phyloP scores from a whole-genome alignment of 1,284 basidiomycete genomes.

The Ganoderma leucocontextum region DNA sequence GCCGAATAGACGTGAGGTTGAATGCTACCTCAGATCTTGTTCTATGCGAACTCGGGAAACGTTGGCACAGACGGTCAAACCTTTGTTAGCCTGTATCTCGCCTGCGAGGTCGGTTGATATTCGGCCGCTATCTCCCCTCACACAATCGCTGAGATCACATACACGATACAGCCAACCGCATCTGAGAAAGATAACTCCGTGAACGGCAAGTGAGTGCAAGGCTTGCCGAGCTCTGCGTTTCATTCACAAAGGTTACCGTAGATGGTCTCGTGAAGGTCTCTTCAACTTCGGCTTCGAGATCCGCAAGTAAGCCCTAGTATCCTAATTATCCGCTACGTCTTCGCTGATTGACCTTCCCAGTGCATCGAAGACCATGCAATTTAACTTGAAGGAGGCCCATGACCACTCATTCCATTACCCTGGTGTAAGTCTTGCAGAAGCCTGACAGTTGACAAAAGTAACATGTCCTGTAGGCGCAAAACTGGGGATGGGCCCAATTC shows the following conservation, averaged over 20 bases:
- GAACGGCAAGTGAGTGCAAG: constrained; percentile 60
- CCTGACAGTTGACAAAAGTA: not conserved
- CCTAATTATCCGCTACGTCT: not conserved
- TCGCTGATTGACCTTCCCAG: constrained; percentile 42
- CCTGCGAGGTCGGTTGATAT: constrained; percentile 70
- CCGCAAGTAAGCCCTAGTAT: constrained; percentile 59
- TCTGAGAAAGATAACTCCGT: constrained; percentile 75
- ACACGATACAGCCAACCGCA: constrained; percentile 65
- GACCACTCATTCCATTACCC: constrained; percentile 83
- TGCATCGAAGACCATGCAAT: constrained; percentile 57
- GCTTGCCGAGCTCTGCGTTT: not conserved
- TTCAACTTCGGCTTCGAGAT: constrained; percentile 89
- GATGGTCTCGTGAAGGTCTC: constrained; percentile 85
- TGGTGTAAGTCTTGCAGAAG: constrained; percentile 53
- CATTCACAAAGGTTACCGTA: constrained; percentile 35
- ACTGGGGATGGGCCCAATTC: constrained; percentile 90
- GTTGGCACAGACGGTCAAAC: constrained; percentile 51
- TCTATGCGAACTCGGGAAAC: constrained; percentile 83
- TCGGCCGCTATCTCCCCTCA: not conserved
- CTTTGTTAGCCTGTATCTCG: constrained; percentile 77
- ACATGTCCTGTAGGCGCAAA: constrained; percentile 61
- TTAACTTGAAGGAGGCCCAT: constrained; percentile 79
- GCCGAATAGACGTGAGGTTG: not conserved
- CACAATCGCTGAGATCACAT: not conserved
- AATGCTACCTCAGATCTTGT: constrained; percentile 62